Base-by-base conservation (phyloP, 805 yeast genomes). In the Starmerella roubikii region DNA sequence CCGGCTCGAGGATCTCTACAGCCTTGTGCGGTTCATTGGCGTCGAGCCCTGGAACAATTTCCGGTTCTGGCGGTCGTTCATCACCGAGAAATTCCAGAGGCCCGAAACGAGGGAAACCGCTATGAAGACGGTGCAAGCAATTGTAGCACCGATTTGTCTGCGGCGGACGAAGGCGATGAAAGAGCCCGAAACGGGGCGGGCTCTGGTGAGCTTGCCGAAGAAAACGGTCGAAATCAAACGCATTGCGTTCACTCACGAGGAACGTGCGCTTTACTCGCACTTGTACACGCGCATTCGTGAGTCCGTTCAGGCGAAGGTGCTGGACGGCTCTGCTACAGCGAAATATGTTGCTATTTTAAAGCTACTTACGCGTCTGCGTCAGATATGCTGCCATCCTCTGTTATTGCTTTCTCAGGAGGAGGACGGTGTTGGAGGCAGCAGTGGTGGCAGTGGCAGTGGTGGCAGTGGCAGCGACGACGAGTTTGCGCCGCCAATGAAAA, bases 21-120 rank as follows among this genome's bases (percentile, higher is more conserved):
- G 93, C 5, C 58, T 85, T 35, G 71, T 85, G 15, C 73, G 74
- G 48, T 88, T 78, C 51, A 59, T 88, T 34, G 66, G 74, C 31
- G 59, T 86, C n/a, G 83, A 81, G 49, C 97, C 97, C 1, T 88
- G 96, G 96, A 66, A 76, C 29, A 78, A 79, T 49, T 75, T 80
- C 40, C 68, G 82, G 1, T 77, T 79, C 46, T 88, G 97, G 97
- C 78, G 77, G 48, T 74, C 83, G 13, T 85, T 85, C 54, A 72
- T 88, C 22, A 78, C 94, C 0, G 59, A 67, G 11, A 95, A 95
- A 0, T 86, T 83, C 58, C 91, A 82, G 50, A 75, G 74, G 36
- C 76, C 73, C 47, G 71, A 78, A 23, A 68, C 78, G 18, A 65
- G 71, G 6, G 75, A 76, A 46, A 20, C 18, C 4, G 88, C 96